Base-by-base conservation (phyloP, 768 basidiomycete genomes). In the Lentinula sp. region DNA sequence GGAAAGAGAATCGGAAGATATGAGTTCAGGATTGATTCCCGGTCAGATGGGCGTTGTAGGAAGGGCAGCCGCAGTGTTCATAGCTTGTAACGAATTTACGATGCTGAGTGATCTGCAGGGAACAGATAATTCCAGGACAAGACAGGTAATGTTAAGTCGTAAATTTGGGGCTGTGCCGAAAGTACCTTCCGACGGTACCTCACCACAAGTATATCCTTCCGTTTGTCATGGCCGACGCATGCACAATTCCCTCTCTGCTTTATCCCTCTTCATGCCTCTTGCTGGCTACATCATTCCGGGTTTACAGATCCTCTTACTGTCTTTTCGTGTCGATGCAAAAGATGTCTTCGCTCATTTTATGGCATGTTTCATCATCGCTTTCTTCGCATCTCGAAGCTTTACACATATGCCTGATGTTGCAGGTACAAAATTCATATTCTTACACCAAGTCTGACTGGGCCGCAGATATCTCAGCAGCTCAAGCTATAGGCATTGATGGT, bases 401-500 rank as follows among this genome's bases (percentile, higher is more conserved):
- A 10, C 13, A 8, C 42, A 42, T 8, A 18, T n/a, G 46, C 46
- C n/a, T 23, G 11, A 43, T 40, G 23, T 28, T 46, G 3, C 43
- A 66, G 67, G 66, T 64, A 1, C 68, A 68, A 62, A 69, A 69
- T 42, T 65, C 69, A 5, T 69, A 57, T 40, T 65, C 65, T 0
- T 69, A 69, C 34, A 58, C 57, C 1, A 42, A 65, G 21, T 1
- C 4, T 10, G 66, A 69, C 35, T 69, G 68, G 67, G 55, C 64
- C 4, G 68, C 64, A 39, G 70, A 70, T 42, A 67, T 68, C 39
- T 61, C 61, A 23, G 66, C 66, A 2, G 70, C 70, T 5, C 56
- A 67, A 52, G 60, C 48, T 6, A 70, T 65, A 39, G 68, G 68
- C 10, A 65, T 70, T 40, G 69, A 69, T 57, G 70, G 69, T 3